Evolutionary conservation across 306 rosid species (phyloP), one percentile per base, ranked within the genome.

Genomic region (Pueraria montana): DNA sequence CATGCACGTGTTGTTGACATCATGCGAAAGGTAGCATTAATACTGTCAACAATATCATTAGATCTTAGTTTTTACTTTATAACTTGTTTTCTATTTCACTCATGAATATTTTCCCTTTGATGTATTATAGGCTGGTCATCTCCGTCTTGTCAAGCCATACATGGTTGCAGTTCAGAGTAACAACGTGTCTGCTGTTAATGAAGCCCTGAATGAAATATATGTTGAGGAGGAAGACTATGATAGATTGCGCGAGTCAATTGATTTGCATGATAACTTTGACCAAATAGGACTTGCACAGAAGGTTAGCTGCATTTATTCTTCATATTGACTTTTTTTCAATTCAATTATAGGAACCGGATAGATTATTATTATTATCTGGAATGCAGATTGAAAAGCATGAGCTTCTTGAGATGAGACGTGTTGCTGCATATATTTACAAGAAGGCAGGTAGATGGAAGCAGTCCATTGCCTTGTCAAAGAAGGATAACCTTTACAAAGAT

Each of bases 401-500:
- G 86, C 93, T 96, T 80, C 94, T 96, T 83, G 99, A 96, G 89
- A 96, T 96, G 99, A 92, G 99, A 78, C 98, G 99, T 23, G 99
- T 96, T 80, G 99, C 99, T 80, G 97, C 99, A 50, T 96, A 94
- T 81, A 96, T 96, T 65, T 96, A 96, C 95, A 96, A 96, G 88
- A 96, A 94, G 88, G 99, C 98, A 9, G 96, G 97, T 61, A 90
- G 99, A 83, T 96, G 99, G 99, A 96, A 94, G 95, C 99, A 96
- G 86, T 96, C 99, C 76, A 96, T 96, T 90, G 97, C 93, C 72
- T 84, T 96, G 89, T 96, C 99, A 49, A 96, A 96, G 97, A 94
- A 96, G 87, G 99, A 96, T 84, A 96, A 92, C 79, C 97, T 96
- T 80, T 94, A 96, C 99, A 96, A 92, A 87, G 99, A 96, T 87